These are phyloP conservation scores for rapeseed (Brassica napus) DNA, from an alignment of 345 rosid species.

Conservation along the genomic window DNA sequence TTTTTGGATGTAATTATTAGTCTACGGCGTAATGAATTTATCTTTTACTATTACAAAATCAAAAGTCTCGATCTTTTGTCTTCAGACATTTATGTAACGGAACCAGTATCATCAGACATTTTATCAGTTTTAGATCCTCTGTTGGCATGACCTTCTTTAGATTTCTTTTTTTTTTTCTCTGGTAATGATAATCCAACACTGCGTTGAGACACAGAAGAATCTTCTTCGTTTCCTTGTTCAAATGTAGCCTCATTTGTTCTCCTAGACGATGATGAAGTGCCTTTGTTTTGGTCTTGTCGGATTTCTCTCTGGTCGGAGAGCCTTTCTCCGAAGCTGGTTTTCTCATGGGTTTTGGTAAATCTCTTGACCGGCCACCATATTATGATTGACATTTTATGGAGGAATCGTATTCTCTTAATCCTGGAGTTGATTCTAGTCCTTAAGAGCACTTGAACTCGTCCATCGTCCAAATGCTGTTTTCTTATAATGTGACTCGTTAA, in stretches of 20 bases:
- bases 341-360: slow-evolving; percentile 7
- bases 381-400: background rate
- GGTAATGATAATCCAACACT: slow-evolving; percentile 10
- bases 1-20: slow-evolving; percentile 30
- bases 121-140: slow-evolving; percentile 19
- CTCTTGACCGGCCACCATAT: slow-evolving; percentile 20
- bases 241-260: too few relatives aligned
- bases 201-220: slow-evolving; percentile 2
- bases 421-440: background rate
- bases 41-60: slow-evolving; percentile 9
- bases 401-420: background rate
- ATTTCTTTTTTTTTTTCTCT: slow-evolving; percentile 12
- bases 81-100: slow-evolving; percentile 20
- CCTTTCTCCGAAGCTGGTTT: slow-evolving; percentile 29
- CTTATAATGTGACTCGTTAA: background rate
- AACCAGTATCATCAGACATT: slow-evolving; percentile 29
- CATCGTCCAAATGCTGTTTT: slow-evolving; percentile 1
- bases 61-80: background rate
- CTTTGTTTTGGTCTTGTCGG: background rate
- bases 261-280: too few relatives aligned
- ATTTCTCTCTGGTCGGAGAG: slow-evolving; percentile 10
- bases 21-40: slow-evolving; percentile 8
- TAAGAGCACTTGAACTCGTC: slow-evolving; percentile 18
- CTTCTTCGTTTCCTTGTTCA: background rate
- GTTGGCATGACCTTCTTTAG: slow-evolving; percentile 18